Evolutionary conservation across 2,329 filamentous ascomycete species (phyloP).

Genomic region (Cladosporium sp.): DNA sequence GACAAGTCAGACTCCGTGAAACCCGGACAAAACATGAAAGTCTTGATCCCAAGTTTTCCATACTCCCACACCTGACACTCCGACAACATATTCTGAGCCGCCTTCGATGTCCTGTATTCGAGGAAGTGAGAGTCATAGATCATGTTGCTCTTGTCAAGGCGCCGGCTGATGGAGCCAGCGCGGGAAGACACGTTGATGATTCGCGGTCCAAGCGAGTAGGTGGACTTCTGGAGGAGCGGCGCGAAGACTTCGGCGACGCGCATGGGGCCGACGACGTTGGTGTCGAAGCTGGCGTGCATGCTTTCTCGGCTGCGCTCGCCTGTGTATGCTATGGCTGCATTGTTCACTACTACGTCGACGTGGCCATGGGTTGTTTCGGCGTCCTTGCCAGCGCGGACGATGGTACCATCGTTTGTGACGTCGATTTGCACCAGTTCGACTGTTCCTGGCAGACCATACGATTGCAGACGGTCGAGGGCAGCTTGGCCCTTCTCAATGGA

Average conservation of each 20-base stretch:
- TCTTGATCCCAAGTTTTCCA: constrained; percentile 36
- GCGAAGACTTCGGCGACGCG: constrained; percentile 32
- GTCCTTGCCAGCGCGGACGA: constrained; percentile 29
- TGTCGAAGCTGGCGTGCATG: constrained; percentile 33
- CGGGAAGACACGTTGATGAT: constrained; percentile 43
- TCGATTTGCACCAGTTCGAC: constrained; percentile 34
- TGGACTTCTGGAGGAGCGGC: constrained; percentile 32
- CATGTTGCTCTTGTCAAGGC: constrained; percentile 32
- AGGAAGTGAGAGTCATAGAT: constrained; percentile 34
- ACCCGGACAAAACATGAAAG: constrained; percentile 44
- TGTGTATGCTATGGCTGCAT: constrained; percentile 38
- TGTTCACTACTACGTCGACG: constrained; percentile 44
- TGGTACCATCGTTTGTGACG: constrained; percentile 29
- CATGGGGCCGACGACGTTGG: constrained; percentile 32
- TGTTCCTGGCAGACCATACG: constrained; percentile 26
- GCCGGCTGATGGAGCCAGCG: constrained; percentile 38
- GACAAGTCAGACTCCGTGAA: constrained; percentile 42
- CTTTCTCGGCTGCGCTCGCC: constrained; percentile 31
- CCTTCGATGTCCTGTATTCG: constrained; percentile 43
- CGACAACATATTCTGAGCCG: constrained; percentile 45
- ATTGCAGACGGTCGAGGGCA: constrained; percentile 34
- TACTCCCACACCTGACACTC: constrained; percentile 36
- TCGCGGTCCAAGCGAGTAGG: constrained; percentile 23
- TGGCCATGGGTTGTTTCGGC: constrained; percentile 29
- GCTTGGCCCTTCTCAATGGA: constrained; percentile 43